Evolutionary conservation across 2,329 filamentous ascomycete species (phyloP).

Genomic region (Botrytis cinerea): DNA sequence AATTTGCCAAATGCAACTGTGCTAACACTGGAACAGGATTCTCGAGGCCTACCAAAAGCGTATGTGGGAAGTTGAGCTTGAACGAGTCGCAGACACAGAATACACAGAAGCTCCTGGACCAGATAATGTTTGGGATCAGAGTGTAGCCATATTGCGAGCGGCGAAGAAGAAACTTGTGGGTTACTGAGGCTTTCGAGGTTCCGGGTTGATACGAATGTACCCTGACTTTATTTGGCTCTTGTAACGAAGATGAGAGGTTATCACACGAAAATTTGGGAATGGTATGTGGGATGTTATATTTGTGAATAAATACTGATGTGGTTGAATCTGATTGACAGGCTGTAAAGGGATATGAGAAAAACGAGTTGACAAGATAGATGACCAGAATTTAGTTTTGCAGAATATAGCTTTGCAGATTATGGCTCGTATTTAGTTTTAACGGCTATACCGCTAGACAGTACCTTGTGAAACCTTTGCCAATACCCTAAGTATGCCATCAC

Average conservation of each 20-base stretch:
- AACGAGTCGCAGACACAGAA: conserved; percentile 24
- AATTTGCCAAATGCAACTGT: background rate
- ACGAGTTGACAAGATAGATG: background rate
- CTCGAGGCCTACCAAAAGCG: conserved; percentile 28
- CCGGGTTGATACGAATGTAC: background rate
- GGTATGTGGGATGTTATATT: background rate
- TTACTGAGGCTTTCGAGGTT: conserved; percentile 3
- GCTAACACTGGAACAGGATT: conserved; percentile 27
- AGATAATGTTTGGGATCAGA: conserved; percentile 23
- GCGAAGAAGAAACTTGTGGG: conserved; percentile 24
- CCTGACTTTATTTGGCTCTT: background rate
- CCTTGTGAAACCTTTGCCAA: background rate
- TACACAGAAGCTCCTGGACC: background rate
- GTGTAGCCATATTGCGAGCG: conserved; percentile 20
- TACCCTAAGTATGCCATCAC: background rate
- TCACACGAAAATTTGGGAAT: background rate
- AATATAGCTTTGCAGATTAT: conserved; percentile 8
- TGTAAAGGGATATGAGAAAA: background rate
- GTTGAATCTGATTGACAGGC: background rate
- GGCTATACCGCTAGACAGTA: background rate
- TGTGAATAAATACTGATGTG: background rate
- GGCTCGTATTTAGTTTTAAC: background rate
- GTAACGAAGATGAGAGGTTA: background rate
- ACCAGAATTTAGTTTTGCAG: too few relatives aligned
- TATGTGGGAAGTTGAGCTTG: conserved; percentile 32